These are phyloP conservation scores for Paraphaeosphaeria minitans DNA, from an alignment of 2,329 filamentous ascomycete genomes.

Conservation along the genomic window DNA sequence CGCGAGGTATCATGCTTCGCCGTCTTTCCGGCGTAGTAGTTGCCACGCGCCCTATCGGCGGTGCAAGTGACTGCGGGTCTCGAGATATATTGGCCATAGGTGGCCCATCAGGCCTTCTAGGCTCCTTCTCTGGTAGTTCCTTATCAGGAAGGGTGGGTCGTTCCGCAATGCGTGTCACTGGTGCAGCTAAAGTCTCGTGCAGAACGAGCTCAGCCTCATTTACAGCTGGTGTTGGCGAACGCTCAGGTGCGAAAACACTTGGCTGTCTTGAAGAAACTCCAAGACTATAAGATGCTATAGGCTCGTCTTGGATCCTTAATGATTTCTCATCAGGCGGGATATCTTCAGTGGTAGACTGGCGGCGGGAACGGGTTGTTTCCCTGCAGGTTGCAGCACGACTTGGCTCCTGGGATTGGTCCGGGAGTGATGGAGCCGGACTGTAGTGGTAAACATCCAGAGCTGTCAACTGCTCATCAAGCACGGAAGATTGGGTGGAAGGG, in stretches of 20 bases:
- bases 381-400: conserved; percentile 1
- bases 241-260: background rate
- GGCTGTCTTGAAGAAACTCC: background rate
- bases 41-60: conserved; percentile 1
- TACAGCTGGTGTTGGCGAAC: conserved; percentile 1
- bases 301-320: conserved; percentile 10
- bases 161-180: conserved; percentile 4
- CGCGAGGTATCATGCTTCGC: conserved; percentile 10
- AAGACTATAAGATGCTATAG: conserved; percentile 4
- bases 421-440: conserved; percentile 1
- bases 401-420: background rate
- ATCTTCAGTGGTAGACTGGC: background rate
- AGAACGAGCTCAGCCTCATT: background rate
- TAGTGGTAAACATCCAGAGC: conserved; percentile 17
- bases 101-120: conserved; percentile 12
- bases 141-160: conserved; percentile 11
- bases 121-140: conserved; percentile 14
- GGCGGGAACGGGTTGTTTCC: background rate
- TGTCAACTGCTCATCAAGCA: conserved; percentile 17
- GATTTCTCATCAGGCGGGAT: background rate
- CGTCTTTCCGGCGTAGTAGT: background rate
- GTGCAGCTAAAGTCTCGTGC: background rate
- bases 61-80: conserved; percentile 18
- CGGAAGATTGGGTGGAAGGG: conserved; percentile 10
- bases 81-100: conserved; percentile 14